Conservation (phyloP, 2,329 filamentous ascomycete genomes). For the Zymoseptoria ardabiliae region DNA sequence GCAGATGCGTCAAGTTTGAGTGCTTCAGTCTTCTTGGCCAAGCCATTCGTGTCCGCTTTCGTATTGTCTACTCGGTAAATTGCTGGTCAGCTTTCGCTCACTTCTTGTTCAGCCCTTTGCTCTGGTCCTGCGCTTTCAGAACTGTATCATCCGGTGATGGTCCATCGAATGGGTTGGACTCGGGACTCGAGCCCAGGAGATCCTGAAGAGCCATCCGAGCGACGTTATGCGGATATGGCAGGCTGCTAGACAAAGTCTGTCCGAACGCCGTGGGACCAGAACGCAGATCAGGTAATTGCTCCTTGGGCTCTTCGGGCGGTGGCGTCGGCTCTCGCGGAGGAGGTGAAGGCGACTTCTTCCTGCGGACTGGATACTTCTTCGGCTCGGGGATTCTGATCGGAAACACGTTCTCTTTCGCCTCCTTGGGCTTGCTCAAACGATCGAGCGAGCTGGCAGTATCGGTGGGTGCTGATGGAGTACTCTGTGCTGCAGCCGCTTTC, state of each 20-base stretch:
- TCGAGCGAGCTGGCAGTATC: constrained; percentile 38
- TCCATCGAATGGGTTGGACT: constrained; percentile 20
- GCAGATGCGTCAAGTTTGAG: constrained; percentile 21
- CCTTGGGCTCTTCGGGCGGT: constrained; percentile 20
- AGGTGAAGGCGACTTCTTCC: constrained; percentile 24
- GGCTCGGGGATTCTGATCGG: constrained; percentile 49
- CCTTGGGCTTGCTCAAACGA: constrained; percentile 30
- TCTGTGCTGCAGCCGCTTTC: constrained; percentile 53
- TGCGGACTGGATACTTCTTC: constrained; percentile 48
- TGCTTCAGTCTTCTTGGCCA: constrained; percentile 24
- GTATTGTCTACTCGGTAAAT: constrained; percentile 10
- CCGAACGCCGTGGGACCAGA: constrained; percentile 27
- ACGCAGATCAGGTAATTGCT: constrained; percentile 23
- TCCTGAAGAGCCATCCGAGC: constrained; percentile 18
- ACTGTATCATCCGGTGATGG: constrained; percentile 30
- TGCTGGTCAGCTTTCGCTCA: constrained; percentile 16
- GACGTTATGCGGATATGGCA: constrained; percentile 1
- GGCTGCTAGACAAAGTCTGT: constrained; percentile 17
- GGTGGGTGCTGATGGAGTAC: constrained; percentile 4
- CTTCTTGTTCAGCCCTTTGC: constrained; percentile 28
- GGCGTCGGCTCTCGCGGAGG: constrained; percentile 24
- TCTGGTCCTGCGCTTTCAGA: constrained; percentile 22
- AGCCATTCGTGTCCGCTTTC: constrained; percentile 17
- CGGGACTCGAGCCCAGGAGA: constrained; percentile 18
- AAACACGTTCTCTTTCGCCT: constrained; percentile 20